These are phyloP conservation scores for Sorghum bicolor DNA, from an alignment of 176 grass and related monocot genomes.

Conservation along the genomic window DNA sequence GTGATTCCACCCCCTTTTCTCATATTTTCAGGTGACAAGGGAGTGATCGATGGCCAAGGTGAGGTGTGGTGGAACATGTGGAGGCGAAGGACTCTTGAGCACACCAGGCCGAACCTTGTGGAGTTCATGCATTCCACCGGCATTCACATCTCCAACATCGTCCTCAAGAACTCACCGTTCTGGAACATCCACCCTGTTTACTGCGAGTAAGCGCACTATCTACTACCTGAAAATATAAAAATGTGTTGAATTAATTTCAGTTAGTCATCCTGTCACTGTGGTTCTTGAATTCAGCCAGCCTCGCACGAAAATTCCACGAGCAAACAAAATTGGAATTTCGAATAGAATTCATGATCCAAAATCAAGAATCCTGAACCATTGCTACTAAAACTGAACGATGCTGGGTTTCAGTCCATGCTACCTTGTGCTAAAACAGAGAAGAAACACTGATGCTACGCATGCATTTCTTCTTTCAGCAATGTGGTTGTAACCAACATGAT, in stretches of 20 bases:
- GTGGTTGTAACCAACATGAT: constrained; percentile 68
- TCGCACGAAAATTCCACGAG: not conserved
- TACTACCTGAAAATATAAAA: not conserved
- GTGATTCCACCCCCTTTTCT: not conserved
- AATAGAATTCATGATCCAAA: not conserved
- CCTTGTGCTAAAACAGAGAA: not conserved
- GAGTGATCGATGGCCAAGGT: constrained; percentile 82
- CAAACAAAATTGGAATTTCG: not conserved
- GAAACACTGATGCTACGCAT: not conserved
- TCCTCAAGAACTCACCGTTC: constrained; percentile 85
- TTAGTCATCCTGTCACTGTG: not conserved
- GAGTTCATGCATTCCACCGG: constrained; percentile 86
- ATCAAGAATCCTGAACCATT: not conserved
- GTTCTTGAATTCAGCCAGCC: not conserved
- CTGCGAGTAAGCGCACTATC: constrained; percentile 40
- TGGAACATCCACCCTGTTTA: constrained; percentile 97
- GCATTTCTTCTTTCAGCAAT: constrained; percentile 51
- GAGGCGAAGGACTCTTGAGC: constrained; percentile 59
- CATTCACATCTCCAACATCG: constrained; percentile 74
- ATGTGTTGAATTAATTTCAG: not conserved
- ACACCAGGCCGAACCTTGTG: constrained; percentile 66
- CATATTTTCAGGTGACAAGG: constrained; percentile 49
- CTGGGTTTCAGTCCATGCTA: not conserved
- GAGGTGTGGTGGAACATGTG: constrained; percentile 97
- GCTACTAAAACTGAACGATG: not conserved